Evolutionary conservation across 1,284 basidiomycete genomes (phyloP), one percentile per base, ranked within the genome.

Genomic region (Puccinia polysora): DNA sequence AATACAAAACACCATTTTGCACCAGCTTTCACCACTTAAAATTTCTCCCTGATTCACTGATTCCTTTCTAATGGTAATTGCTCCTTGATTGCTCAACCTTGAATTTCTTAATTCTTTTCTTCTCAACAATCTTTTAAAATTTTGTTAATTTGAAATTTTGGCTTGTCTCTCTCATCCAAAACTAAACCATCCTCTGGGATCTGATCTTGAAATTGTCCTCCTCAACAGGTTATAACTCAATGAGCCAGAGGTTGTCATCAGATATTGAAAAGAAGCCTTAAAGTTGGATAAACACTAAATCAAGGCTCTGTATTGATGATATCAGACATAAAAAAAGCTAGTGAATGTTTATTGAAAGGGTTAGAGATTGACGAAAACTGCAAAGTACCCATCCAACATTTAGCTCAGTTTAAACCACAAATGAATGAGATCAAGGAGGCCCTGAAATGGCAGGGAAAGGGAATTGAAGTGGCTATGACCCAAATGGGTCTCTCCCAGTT

Each of bases 331-430:
- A 82, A 81, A 2, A 86, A 85, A 0, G 94, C 94, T 7, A 93
- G 96, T 80, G 81, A 83, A 30, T 88, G 92, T 76, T 97, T 93
- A 80, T 83, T 87, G 74, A 88, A 97, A 80, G 96, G 96, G 0
- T 83, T 99, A 45, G 82, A 84, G 59, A 86, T 93, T 74, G 95
- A 97, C 81, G 84, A 89, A 18, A 92, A 95, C 76, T 98, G 95
- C 81, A 96, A 99, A 79, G 91, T 95, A 12, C 96, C 95, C 0
- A 88, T 97, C 2, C 92, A 92, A 15, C 97, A 94, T 0, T 85
- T 98, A 40, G 95, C 95, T 2, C 96, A 99, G 82, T 84, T 99
- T 25, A 87, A 85, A 74, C 81, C 98, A 75, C 95, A 98, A 82
- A 91, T 94, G 81, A 88, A 89, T 78, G 89, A 90, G 82, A 88